phyloP scores from a whole-genome alignment of 169 alveolate genomes.

The Plasmodium sp. region DNA sequence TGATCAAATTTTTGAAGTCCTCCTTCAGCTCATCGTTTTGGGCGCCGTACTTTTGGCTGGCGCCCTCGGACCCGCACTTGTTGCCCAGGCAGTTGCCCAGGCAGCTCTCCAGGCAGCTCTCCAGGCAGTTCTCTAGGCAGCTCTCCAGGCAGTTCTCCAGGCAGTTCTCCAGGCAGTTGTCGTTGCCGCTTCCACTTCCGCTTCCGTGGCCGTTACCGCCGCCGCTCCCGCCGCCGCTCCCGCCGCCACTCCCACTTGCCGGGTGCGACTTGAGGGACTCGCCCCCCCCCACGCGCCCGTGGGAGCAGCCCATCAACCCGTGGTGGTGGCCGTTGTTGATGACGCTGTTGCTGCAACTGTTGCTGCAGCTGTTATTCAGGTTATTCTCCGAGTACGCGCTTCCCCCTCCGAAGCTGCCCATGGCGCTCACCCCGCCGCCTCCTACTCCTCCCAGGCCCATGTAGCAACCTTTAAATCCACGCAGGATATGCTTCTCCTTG shows the following conservation, averaged over 20 bases:
- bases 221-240: background rate
- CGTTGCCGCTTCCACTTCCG: no score
- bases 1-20: slow-evolving; percentile 49
- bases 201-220: no score
- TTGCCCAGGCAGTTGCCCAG: background rate
- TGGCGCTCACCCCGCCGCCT: background rate
- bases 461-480: slow-evolving; percentile 8
- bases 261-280: background rate
- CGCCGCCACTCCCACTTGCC: background rate
- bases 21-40: slow-evolving; percentile 61
- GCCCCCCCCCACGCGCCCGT: background rate
- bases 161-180: no score
- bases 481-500: slow-evolving; percentile 4
- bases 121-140: no score
- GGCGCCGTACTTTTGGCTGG: slow-evolving; percentile 19
- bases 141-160: no score
- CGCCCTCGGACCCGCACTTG: background rate
- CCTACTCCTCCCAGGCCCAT: background rate
- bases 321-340: background rate
- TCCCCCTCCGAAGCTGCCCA: background rate
- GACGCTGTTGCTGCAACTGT: background rate
- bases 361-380: background rate
- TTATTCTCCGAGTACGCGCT: background rate
- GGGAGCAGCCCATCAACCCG: background rate
- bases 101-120: background rate